These are phyloP conservation scores for Daldinia decipiens DNA, from an alignment of 495 filamentous ascomycete species.

Conservation along the genomic window DNA sequence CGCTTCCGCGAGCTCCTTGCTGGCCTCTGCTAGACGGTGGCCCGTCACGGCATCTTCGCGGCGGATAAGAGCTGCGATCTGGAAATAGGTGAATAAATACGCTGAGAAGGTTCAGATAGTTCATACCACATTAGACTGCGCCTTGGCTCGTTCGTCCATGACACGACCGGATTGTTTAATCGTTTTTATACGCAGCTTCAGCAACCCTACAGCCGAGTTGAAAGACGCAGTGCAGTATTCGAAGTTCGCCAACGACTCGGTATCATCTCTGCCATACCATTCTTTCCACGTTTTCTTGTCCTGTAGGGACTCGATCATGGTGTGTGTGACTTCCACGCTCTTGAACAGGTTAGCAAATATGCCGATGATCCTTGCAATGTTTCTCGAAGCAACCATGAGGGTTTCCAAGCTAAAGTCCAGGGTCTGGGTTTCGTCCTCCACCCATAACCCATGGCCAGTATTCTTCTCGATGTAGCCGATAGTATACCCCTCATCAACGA, in stretches of 20 bases:
- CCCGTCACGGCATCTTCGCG: not conserved
- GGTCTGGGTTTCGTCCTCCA: not conserved
- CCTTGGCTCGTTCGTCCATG: constrained; percentile 6
- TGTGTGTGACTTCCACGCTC: constrained; percentile 8
- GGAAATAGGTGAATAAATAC: not conserved
- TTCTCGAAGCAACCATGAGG: constrained; percentile 4
- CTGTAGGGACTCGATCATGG: constrained; percentile 6
- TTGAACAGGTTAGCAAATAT: constrained; percentile 15
- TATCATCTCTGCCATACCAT: not conserved
- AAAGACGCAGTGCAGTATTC: not conserved
- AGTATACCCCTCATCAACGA: constrained; percentile 13
- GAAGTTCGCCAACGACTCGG: not conserved
- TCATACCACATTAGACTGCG: constrained; percentile 16
- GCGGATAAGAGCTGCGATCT: constrained; percentile 14
- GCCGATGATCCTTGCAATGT: constrained; percentile 8
- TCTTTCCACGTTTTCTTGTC: constrained; percentile 4
- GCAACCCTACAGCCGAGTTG: not conserved
- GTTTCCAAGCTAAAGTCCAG: not conserved
- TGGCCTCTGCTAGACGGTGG: constrained; percentile 7
- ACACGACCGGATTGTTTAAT: constrained; percentile 13
- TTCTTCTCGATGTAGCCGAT: constrained; percentile 10
- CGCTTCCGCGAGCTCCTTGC: constrained; percentile 27
- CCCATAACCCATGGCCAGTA: constrained; percentile 10
- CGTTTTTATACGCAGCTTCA: constrained; percentile 10
- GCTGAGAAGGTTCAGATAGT: no score